phyloP scores from a whole-genome alignment of 2,329 filamentous ascomycete species.

The Cryphonectria japonica region DNA sequence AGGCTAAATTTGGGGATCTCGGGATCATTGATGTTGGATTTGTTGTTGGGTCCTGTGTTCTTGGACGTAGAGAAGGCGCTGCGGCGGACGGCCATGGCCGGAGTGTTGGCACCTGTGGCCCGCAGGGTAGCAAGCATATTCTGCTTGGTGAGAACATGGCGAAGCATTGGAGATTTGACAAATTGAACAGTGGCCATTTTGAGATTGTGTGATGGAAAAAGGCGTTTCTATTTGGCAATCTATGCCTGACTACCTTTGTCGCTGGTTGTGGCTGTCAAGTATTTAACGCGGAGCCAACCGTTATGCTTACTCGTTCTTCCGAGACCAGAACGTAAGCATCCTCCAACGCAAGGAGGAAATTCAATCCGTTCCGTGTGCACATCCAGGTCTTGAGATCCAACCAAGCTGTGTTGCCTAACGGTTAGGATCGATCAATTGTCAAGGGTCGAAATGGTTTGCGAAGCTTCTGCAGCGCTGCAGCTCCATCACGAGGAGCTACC shows the following conservation, averaged over 20 bases:
- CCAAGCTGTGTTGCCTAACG: not conserved
- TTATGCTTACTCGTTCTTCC: not conserved
- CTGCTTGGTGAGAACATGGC: not conserved
- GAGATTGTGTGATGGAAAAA: too few species aligned
- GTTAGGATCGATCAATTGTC: slow-evolving; percentile 51
- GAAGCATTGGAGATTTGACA: not conserved
- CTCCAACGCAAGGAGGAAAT: not conserved
- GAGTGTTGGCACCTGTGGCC: not conserved
- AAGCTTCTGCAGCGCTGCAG: slow-evolving; percentile 54
- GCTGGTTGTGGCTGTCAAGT: not conserved
- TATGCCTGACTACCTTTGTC: not conserved
- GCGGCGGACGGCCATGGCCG: not conserved
- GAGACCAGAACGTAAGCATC: not conserved
- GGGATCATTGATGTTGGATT: slow-evolving; percentile 18
- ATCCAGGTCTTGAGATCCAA: not conserved
- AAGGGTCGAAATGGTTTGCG: slow-evolving; percentile 61
- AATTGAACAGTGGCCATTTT: not conserved
- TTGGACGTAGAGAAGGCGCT: slow-evolving; percentile 4
- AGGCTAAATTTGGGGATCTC: slow-evolving; percentile 33
- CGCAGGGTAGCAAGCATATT: not conserved
- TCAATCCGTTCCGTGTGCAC: not conserved
- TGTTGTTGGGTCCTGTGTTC: not conserved
- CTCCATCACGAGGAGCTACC: slow-evolving; percentile 41
- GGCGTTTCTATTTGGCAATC: not conserved
- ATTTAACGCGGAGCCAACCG: not conserved